A percentile compares a stretch with the other conserved stretches of the same genome.
These are phyloP conservation scores for Fraxinus ornus DNA, from an alignment of 305 asterid species.

Conservation along the genomic window DNA sequence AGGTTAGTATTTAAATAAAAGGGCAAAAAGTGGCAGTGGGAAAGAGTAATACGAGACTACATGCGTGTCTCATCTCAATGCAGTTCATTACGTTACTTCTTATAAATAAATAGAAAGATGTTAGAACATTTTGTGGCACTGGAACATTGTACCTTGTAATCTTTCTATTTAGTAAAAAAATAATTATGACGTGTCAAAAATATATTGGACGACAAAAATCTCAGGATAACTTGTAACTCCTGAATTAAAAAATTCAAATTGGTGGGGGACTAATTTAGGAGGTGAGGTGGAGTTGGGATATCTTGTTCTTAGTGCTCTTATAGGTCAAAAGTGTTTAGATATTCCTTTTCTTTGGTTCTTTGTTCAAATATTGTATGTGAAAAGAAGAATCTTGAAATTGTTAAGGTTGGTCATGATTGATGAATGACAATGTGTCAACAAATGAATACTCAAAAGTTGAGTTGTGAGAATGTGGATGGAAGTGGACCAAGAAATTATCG, in stretches of 20 bases:
- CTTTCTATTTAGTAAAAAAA: too few relatives aligned
- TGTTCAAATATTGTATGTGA: neutral
- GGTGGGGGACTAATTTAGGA: neutral
- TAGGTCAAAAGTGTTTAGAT: neutral
- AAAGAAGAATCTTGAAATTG: neutral
- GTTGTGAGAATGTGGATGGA: neutral
- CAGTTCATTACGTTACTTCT: neutral
- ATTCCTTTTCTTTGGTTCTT: neutral
- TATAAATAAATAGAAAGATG: neutral
- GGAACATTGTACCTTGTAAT: too few relatives aligned
- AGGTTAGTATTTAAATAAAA: neutral
- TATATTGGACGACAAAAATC: neutral
- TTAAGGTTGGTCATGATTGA: neutral
- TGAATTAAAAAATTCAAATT: neutral
- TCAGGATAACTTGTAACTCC: neutral
- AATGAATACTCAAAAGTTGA: neutral
- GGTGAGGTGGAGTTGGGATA: neutral
- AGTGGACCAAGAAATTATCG: neutral
- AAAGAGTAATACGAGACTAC: neutral
- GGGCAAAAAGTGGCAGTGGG: neutral
- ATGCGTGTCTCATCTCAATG: neutral
- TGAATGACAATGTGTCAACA: neutral
- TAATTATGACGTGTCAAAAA: neutral
- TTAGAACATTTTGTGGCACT: neutral
- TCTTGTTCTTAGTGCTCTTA: neutral